These are phyloP conservation scores for Collybia nuda DNA, from an alignment of 768 basidiomycete genomes.

Conservation along the genomic window DNA sequence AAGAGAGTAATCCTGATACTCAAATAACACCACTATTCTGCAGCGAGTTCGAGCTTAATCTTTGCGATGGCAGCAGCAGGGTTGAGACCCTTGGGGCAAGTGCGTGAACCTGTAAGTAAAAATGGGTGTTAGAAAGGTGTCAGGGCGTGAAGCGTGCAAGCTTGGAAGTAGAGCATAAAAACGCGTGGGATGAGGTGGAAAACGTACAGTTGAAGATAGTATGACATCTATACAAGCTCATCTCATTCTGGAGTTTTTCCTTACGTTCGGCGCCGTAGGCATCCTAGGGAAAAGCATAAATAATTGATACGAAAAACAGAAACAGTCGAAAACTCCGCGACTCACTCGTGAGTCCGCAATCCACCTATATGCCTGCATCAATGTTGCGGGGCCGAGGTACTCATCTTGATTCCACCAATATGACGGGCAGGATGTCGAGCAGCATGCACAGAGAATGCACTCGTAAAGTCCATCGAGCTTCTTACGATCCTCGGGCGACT, in stretches of 20 bases:
- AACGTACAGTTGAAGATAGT: conserved; percentile 93
- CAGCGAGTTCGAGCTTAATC: conserved; percentile 89
- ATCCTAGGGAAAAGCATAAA: conserved; percentile 49
- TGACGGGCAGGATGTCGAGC: conserved; percentile 95
- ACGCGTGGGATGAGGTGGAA: conserved; percentile 1
- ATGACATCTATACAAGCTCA: conserved; percentile 97
- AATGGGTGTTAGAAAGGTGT: background rate
- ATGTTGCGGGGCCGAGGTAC: conserved; percentile 94
- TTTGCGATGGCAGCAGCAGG: conserved; percentile 89
- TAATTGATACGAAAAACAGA: background rate
- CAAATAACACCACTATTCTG: conserved; percentile 44
- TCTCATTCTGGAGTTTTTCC: conserved; percentile 91
- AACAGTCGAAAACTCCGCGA: conserved; percentile 8
- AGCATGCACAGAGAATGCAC: conserved; percentile 96
- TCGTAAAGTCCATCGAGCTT: conserved; percentile 98
- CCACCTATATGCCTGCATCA: conserved; percentile 98
- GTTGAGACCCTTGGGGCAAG: conserved; percentile 97
- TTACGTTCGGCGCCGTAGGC: conserved; percentile 74
- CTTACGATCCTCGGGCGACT: conserved; percentile 87
- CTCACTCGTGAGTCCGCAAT: conserved; percentile 93
- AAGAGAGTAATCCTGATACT: no score
- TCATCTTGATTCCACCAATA: conserved; percentile 99
- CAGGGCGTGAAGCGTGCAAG: background rate
- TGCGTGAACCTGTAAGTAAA: conserved; percentile 64
- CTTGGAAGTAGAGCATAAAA: background rate